phyloP scores from a whole-genome alignment of 257 asterid species.

The Nicotiana noctiflora region DNA sequence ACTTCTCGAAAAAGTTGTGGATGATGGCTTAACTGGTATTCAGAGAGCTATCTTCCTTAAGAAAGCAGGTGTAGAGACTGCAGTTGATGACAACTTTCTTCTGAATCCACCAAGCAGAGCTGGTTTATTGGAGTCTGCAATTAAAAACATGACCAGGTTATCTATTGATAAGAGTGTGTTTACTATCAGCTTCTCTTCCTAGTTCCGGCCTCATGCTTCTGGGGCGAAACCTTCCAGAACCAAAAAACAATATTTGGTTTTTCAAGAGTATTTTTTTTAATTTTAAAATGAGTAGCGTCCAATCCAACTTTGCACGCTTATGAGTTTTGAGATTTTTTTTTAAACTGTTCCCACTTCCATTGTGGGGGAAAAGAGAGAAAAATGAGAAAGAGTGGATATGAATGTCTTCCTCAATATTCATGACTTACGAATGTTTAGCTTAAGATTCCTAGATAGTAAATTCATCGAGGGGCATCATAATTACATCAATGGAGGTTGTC shows the following conservation, averaged over 20 bases:
- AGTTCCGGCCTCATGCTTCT: too few species aligned
- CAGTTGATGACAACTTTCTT: conserved; percentile 68
- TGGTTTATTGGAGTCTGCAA: conserved; percentile 67
- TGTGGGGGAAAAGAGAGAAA: neutral
- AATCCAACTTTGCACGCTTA: neutral
- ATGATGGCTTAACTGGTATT: conserved; percentile 70
- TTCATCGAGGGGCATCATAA: neutral
- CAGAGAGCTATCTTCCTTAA: conserved; percentile 88
- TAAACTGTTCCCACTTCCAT: neutral
- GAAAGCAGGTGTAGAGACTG: conserved; percentile 85
- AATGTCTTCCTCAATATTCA: too few species aligned
- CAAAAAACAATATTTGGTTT: neutral
- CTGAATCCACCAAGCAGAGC: conserved; percentile 80
- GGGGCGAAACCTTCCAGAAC: too few species aligned
- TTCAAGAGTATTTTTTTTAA: neutral
- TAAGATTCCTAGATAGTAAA: neutral
- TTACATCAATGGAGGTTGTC: neutral
- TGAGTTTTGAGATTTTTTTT: neutral
- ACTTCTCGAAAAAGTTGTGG: conserved; percentile 83
- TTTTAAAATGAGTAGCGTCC: neutral
- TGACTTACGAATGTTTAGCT: neutral
- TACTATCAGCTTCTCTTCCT: too few species aligned
- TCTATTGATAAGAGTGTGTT: conserved; percentile 15
- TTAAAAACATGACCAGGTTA: conserved; percentile 81
- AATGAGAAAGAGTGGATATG: too few species aligned